A percentile compares a stretch with the other conserved stretches of the same genome.
Evolutionary conservation across 805 yeast species (phyloP).

Genomic region (Ogataea thermomethanolica): DNA sequence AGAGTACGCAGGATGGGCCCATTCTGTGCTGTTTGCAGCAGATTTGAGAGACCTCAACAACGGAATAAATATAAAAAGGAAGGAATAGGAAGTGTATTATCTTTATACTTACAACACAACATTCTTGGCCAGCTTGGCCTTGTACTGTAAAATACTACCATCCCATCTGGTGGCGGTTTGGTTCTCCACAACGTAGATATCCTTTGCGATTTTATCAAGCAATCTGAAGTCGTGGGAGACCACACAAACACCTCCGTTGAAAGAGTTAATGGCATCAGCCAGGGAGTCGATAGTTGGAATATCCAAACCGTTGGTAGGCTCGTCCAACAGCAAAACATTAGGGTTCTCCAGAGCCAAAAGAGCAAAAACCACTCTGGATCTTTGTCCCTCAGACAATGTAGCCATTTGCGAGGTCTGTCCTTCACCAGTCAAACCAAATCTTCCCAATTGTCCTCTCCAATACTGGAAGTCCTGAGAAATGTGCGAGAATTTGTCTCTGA

Average conservation of each 20-base stretch:
- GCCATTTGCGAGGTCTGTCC: constrained; percentile 99
- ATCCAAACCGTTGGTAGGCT: constrained; percentile 99
- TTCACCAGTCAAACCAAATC: constrained; percentile 98
- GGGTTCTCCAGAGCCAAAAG: constrained; percentile 93
- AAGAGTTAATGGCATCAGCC: constrained; percentile 91
- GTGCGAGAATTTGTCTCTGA: constrained; percentile 85
- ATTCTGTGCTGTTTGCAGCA: constrained; percentile 85
- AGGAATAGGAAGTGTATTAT: constrained; percentile 4
- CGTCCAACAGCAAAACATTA: constrained; percentile 91
- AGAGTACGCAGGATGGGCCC: constrained; percentile 97
- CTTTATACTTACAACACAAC: constrained; percentile 59
- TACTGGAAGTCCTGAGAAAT: constrained; percentile 98
- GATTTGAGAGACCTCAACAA: constrained; percentile 71
- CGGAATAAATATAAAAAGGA: constrained; percentile 45
- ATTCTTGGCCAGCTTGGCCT: constrained; percentile 88
- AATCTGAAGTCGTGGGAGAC: constrained; percentile 99
- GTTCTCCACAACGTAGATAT: constrained; percentile 93
- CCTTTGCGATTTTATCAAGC: constrained; percentile 95
- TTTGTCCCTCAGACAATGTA: constrained; percentile 97
- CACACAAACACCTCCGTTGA: constrained; percentile 97
- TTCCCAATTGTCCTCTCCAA: constrained; percentile 97
- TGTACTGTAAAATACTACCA: constrained; percentile 84
- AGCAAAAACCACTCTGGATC: constrained; percentile 98
- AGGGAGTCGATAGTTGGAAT: constrained; percentile 97
- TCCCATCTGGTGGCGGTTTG: constrained; percentile 97